Base-by-base conservation (phyloP, 495 filamentous ascomycete species). In the Penicilliopsis zonata region DNA sequence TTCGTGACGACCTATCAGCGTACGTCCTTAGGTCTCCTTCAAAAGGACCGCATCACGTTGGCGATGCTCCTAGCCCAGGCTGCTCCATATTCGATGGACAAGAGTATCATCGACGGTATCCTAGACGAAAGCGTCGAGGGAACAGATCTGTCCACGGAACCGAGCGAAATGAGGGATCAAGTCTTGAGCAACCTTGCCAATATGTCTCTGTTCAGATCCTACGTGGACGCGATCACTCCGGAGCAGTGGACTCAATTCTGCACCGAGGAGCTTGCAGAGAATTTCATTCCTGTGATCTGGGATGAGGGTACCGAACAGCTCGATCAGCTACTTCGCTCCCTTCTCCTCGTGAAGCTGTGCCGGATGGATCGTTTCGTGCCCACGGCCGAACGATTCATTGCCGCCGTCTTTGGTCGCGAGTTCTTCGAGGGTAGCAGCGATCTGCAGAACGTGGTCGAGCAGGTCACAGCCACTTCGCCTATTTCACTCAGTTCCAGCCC, bases 1-100 rank as follows among this genome's bases (percentile, higher is more conserved):
- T 96, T 96, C 43, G 72, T 90, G 12, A 85, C 76, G n/a, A 74
- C 86, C 4, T 98, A 84, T 55, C 83, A 90, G 54, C 73, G 90
- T 29, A 96, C 90, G 9, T 92, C 88, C 3, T 58, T 94, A n/a
- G 82, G 86, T 27, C 58, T 99, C 17, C 63, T 96, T 31, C 90
- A 99, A 49, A 94, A 86, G 50, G 90, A 99, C 49, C 80, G 84
- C 14, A 74, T 95, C 34, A 94, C 87, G 1, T 61, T 99, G 18
- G 92, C 88, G n/a, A 86, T 99, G 65, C 76, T 99, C 28, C 76
- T 99, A 33, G 86, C 86, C 9, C 88, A 94, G 55, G 90, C 86
- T 17, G 78, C 87, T 18, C 86, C 90, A 4, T 94, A 85, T 61
- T 72, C 82, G 43, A 93, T 94, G 82, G 86, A 96, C 50, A 86